Evolutionary conservation across 768 basidiomycete species (phyloP).

Genomic region (Russula virescens): DNA sequence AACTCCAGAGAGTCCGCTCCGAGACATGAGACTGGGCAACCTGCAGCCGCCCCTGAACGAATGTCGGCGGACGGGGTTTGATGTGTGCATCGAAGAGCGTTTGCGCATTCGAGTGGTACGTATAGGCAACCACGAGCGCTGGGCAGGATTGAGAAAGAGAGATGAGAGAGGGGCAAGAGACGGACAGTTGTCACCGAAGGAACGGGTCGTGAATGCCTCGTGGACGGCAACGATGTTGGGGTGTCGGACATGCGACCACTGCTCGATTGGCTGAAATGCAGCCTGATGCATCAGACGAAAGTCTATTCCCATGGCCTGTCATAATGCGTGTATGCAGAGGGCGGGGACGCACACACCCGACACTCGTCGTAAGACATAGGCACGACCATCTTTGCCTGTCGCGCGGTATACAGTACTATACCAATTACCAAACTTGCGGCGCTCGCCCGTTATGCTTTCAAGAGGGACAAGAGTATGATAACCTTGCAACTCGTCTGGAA

Average conservation of each 20-base stretch:
- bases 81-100: slow-evolving; percentile 80
- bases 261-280: slow-evolving; percentile 77
- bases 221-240: slow-evolving; percentile 77
- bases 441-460: slow-evolving; percentile 51
- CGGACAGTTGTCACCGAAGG: slow-evolving; percentile 90
- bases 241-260: slow-evolving; percentile 81
- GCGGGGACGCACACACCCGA: slow-evolving; percentile 57
- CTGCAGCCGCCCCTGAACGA: slow-evolving; percentile 34
- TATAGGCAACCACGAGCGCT: slow-evolving; percentile 91
- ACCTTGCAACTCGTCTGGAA: slow-evolving; percentile 85
- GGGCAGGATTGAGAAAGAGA: slow-evolving; percentile 8
- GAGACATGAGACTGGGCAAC: slow-evolving; percentile 42
- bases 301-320: slow-evolving; percentile 40
- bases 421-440: slow-evolving; percentile 78
- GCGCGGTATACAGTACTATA: slow-evolving; percentile 83
- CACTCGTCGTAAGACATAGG: slow-evolving; percentile 75
- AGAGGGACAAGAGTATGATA: slow-evolving; percentile 86
- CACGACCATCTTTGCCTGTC: slow-evolving; percentile 66
- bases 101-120: slow-evolving; percentile 78
- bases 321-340: slow-evolving; percentile 1
- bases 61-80: slow-evolving; percentile 44
- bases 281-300: slow-evolving; percentile 76
- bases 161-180: slow-evolving; percentile 24
- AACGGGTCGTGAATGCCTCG: slow-evolving; percentile 93
- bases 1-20: slow-evolving; percentile 87